phyloP scores from a whole-genome alignment of 305 asterid species.

The Rubia occidens region DNA sequence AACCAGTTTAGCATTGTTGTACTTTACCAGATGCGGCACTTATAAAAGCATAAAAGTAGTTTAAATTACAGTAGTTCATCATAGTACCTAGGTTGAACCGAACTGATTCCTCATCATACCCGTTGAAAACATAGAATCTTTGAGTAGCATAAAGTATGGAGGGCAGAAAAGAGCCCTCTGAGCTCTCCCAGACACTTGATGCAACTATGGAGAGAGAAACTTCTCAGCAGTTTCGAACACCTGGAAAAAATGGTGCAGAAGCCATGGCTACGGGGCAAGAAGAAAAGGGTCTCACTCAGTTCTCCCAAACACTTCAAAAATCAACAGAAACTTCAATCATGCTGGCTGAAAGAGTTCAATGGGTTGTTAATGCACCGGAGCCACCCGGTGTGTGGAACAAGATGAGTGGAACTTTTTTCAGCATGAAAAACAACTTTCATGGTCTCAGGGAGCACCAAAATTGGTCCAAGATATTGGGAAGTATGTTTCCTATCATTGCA shows the following conservation, averaged over 20 bases:
- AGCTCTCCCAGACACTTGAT: constrained; percentile 9
- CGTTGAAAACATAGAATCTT: background rate
- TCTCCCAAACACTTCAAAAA: constrained; percentile 36
- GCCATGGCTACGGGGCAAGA: constrained; percentile 7
- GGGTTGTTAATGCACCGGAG: constrained; percentile 32
- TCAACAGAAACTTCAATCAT: constrained; percentile 7
- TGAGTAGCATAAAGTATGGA: background rate
- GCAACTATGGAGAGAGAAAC: background rate
- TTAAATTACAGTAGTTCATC: background rate
- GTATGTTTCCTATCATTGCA: constrained; percentile 27
- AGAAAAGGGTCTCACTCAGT: constrained; percentile 15
- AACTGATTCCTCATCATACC: background rate
- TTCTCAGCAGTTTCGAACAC: constrained; percentile 7
- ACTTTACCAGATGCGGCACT: background rate
- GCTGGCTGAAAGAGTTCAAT: constrained; percentile 17
- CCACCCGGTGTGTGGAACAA: constrained; percentile 24
- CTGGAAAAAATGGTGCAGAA: background rate
- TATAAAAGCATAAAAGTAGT: constrained; percentile 10
- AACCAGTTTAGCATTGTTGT: background rate
- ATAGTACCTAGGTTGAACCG: background rate
- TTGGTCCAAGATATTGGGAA: constrained; percentile 9
- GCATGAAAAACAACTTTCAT: constrained; percentile 11
- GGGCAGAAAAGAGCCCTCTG: constrained; percentile 18
- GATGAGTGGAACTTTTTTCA: constrained; percentile 9
- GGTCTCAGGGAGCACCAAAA: constrained; percentile 10